phyloP scores from a whole-genome alignment of 768 basidiomycete species.

The Lyophyllum decastes region DNA sequence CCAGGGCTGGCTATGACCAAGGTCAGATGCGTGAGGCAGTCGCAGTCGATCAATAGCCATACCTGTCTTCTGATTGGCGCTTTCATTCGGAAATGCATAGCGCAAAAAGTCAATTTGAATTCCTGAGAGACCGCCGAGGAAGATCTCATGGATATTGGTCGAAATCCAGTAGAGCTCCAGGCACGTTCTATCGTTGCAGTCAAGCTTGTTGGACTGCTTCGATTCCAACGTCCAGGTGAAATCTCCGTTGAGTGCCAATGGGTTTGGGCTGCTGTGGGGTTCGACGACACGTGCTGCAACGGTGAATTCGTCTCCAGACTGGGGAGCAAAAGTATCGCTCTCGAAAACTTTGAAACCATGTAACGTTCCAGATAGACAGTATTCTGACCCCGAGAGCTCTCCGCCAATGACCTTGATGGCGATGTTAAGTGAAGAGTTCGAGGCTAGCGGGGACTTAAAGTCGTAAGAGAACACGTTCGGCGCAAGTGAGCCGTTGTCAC shows the following conservation, averaged over 20 bases:
- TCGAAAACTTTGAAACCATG: neutral
- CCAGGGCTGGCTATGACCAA: no score
- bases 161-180: neutral
- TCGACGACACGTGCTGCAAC: neutral
- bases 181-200: neutral
- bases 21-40: no score
- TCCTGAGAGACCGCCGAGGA: neutral
- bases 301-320: neutral
- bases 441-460: neutral
- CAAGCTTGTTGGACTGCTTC: neutral
- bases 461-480: neutral
- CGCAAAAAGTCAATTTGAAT: neutral
- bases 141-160: neutral
- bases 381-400: neutral
- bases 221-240: neutral
- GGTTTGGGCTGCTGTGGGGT: neutral
- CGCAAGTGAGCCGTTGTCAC: neutral
- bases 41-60: neutral
- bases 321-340: neutral
- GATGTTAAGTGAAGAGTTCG: neutral
- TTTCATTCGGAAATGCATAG: neutral
- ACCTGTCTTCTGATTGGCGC: neutral
- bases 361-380: neutral
- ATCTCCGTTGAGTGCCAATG: neutral
- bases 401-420: neutral